Evolutionary conservation across 768 basidiomycete species (phyloP), one percentile per base, ranked within the genome.

Genomic region (Tubosaeta sp.): DNA sequence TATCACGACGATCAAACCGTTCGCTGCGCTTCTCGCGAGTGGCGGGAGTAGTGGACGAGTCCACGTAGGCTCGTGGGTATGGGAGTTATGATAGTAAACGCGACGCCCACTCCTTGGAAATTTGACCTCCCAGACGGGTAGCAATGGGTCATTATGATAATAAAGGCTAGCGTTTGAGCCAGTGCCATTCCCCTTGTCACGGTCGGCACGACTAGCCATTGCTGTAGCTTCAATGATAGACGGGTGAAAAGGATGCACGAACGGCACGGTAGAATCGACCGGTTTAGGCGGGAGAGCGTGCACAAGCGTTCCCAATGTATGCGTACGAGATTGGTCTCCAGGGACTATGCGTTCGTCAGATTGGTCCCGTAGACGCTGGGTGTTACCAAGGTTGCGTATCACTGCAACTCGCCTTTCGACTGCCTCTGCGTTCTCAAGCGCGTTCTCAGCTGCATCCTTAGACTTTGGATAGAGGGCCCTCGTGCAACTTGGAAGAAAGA

Each of bases 231-330:
- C 77, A 61, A 81, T 79, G 60, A 81, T 79, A 49, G 77, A 79
- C 48, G 79, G 75, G 57, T 81, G 76, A 65, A 82, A 78, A 43
- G 79, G 76, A 57, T 81, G 74, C 46, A 81, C 65, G 63, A 77
- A 79, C 51, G 79, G 76, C 46, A 79, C 75, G 55, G 59, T 74
- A 42, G 76, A 71, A 42, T 77, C 71, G 31, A 78, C 72, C 43
- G 85, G 85, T 66, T 86, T 87, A 3, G 85, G 80, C 17, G 85
- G 85, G 16, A 87, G 72, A 27, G 83, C 83, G 61, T 87, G 85
- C n/a, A 76, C 81, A 43, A 85, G 64, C 46, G 79, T 74, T 43
- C 72, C 69, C 49, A 71, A 59, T 25, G 69, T 53, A 16, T 49
- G 59, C 27, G 59, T 29, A 10, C 65, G 72, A 37, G 68, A 56